A percentile compares a stretch with the other conserved stretches of the same genome.
These are phyloP conservation scores for Camelina sativa DNA, from an alignment of 345 rosid genomes.

Conservation along the genomic window DNA sequence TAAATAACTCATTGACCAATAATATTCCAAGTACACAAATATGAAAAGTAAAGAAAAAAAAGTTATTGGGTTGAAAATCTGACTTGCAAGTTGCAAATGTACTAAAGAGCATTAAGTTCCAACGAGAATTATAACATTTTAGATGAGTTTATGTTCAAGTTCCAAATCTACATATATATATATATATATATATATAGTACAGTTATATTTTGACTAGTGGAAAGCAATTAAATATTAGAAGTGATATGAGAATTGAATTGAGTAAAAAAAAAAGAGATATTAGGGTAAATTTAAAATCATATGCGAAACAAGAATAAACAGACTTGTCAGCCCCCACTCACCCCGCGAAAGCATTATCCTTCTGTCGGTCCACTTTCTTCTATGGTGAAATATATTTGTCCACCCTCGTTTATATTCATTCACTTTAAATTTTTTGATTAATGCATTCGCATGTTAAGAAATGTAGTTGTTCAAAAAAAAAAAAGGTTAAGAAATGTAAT, in stretches of 20 bases:
- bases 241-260: slow-evolving; percentile 3
- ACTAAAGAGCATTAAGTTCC: slow-evolving; percentile 28
- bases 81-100: slow-evolving; percentile 20
- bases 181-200: no score
- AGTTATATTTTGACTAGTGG: neutral
- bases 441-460: neutral
- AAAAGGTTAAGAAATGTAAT: no score
- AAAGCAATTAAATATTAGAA: neutral
- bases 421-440: neutral
- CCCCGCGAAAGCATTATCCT: slow-evolving; percentile 28
- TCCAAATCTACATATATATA: neutral
- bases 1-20: slow-evolving; percentile 1
- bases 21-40: neutral
- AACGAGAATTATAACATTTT: neutral
- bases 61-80: neutral
- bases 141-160: neutral
- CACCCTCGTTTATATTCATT: slow-evolving; percentile 22
- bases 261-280: neutral
- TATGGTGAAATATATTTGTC: slow-evolving; percentile 35
- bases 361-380: slow-evolving; percentile 31
- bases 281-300: slow-evolving; percentile 4
- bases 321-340: slow-evolving; percentile 19
- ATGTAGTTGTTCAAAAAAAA: no score
- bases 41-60: neutral
- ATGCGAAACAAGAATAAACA: neutral